A percentile compares a stretch with the other conserved stretches of the same genome.
Evolutionary conservation across 768 basidiomycete species (phyloP).

Genomic region (Tylopilus intermedius): DNA sequence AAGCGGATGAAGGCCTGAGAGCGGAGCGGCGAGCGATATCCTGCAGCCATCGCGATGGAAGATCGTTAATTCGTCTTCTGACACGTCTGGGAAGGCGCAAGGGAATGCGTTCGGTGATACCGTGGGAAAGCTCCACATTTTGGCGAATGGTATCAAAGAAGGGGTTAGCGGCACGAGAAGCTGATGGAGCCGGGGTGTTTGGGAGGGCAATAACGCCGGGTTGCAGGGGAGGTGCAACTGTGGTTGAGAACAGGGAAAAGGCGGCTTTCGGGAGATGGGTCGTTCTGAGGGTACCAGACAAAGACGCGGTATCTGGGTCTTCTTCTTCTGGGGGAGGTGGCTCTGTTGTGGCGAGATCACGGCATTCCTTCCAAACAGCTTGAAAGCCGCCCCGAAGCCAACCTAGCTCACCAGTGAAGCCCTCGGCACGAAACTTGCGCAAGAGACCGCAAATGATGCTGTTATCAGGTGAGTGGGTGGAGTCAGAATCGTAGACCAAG

Average conservation of each 20-base stretch:
- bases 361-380: conserved; percentile 53
- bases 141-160: conserved; percentile 95
- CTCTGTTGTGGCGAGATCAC: conserved; percentile 48
- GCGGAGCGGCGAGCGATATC: conserved; percentile 60
- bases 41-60: conserved; percentile 77
- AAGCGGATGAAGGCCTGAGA: conserved; percentile 10
- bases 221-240: conserved; percentile 18
- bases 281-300: conserved; percentile 41
- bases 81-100: conserved; percentile 51
- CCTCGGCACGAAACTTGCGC: conserved; percentile 65
- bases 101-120: conserved; percentile 77
- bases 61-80: conserved; percentile 57
- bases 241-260: conserved; percentile 50
- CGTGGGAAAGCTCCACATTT: conserved; percentile 73
- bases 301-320: conserved; percentile 34
- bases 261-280: conserved; percentile 60
- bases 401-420: conserved; percentile 55
- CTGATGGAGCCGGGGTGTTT: conserved; percentile 20
- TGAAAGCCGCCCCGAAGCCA: conserved; percentile 86
- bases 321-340: conserved; percentile 49
- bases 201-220: conserved; percentile 2
- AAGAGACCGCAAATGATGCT: conserved; percentile 70
- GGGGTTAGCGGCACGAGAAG: conserved; percentile 55
- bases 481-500: conserved; percentile 84
- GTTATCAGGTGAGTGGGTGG: conserved; percentile 50